A percentile compares a stretch with the other conserved stretches of the same genome.
phyloP scores from a whole-genome alignment of 331 rosid species.

The Saraca asoca region DNA sequence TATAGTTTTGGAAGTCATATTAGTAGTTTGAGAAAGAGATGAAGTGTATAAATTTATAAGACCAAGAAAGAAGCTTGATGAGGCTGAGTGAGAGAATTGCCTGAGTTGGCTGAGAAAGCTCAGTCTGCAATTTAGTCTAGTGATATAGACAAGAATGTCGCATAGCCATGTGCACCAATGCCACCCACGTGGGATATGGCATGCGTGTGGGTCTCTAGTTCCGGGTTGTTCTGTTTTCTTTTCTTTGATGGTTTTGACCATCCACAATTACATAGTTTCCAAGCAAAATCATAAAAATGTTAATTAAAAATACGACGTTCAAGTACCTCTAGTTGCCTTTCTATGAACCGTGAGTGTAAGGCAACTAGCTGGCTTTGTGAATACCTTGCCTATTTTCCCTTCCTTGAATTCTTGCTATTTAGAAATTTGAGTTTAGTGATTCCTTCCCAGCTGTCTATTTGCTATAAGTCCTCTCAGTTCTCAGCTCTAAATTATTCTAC shows the following conservation, averaged over 20 bases:
- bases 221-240: slow-evolving; percentile 40
- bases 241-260: slow-evolving; percentile 46
- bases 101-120: slow-evolving; percentile 33
- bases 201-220: slow-evolving; percentile 74
- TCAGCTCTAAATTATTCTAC: slow-evolving; percentile 39
- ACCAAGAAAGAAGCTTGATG: too few species aligned
- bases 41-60: too few species aligned
- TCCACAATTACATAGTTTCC: slow-evolving; percentile 48
- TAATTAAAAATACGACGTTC: too few species aligned
- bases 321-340: too few species aligned
- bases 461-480: slow-evolving; percentile 32
- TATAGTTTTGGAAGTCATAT: too few species aligned
- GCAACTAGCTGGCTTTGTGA: slow-evolving; percentile 48
- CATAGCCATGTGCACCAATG: slow-evolving; percentile 74
- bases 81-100: slow-evolving; percentile 20
- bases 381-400: too few species aligned
- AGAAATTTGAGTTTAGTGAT: too few species aligned
- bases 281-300: too few species aligned
- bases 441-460: neutral
- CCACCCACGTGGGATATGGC: slow-evolving; percentile 73
- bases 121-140: slow-evolving; percentile 38
- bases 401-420: too few species aligned
- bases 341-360: slow-evolving; percentile 44
- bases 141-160: slow-evolving; percentile 67
- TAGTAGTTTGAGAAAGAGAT: too few species aligned